A percentile compares a stretch with the other conserved stretches of the same genome.
These are phyloP conservation scores for Eutypa lata DNA, from an alignment of 2,329 filamentous ascomycete genomes.

Conservation along the genomic window DNA sequence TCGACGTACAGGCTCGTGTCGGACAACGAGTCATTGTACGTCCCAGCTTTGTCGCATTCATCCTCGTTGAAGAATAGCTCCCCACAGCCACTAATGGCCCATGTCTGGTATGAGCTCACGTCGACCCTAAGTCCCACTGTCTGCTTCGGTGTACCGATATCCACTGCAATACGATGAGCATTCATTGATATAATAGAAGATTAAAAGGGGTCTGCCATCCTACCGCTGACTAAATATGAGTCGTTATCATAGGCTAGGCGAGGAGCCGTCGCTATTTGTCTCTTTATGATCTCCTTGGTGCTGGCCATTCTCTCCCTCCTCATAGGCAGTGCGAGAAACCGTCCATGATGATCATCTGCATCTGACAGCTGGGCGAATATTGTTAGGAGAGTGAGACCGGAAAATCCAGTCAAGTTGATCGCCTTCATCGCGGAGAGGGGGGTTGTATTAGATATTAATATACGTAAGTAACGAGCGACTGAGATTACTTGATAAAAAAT, in stretches of 20 bases:
- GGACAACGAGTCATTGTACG: constrained; percentile 2
- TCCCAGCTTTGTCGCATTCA: not conserved
- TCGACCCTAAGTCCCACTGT: not conserved
- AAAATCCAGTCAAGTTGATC: not conserved
- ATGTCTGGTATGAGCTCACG: constrained; percentile 1
- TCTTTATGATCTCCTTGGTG: not conserved
- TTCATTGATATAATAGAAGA: no score
- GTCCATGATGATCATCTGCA: not conserved
- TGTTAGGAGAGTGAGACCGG: not conserved
- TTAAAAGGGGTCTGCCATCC: no score
- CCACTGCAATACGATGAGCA: not conserved
- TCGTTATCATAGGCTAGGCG: not conserved
- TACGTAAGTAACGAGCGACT: no score
- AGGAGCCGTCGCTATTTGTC: not conserved
- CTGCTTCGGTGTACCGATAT: constrained; percentile 3
- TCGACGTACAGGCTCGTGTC: not conserved
- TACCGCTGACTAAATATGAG: not conserved
- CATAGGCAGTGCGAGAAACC: not conserved
- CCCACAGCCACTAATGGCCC: not conserved
- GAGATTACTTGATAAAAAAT: no score
- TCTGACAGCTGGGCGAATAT: not conserved
- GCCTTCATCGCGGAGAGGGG: no score
- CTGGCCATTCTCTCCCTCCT: not conserved
- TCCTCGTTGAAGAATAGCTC: not conserved
- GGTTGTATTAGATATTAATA: no score